These are phyloP conservation scores for Fusarium guadeloupense DNA, from an alignment of 2,329 filamentous ascomycete species.

Conservation along the genomic window DNA sequence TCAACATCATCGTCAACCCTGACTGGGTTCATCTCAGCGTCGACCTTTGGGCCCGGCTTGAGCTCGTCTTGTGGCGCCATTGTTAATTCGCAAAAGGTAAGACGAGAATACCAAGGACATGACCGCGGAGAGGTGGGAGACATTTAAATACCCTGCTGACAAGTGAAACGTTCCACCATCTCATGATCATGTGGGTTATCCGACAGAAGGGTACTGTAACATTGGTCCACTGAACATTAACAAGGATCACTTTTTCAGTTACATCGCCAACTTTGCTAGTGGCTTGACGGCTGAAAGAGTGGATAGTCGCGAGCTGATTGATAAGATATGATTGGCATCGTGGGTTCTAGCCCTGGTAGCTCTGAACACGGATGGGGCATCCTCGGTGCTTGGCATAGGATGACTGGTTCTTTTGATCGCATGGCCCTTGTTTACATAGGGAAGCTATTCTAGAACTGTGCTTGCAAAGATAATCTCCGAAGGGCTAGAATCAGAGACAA, in stretches of 20 bases:
- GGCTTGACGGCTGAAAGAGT: neutral
- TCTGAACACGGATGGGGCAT: neutral
- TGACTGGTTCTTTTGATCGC: neutral
- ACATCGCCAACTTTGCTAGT: neutral
- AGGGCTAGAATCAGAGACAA: neutral
- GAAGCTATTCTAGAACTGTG: neutral
- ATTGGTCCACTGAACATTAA: neutral
- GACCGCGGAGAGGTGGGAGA: neutral
- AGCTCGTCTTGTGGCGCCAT: conserved; percentile 5
- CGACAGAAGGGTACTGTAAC: neutral
- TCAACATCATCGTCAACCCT: neutral
- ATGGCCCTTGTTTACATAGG: neutral
- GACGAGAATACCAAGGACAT: neutral
- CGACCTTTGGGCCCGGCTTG: conserved; percentile 1
- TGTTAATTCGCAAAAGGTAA: neutral
- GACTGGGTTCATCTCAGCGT: neutral
- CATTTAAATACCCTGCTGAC: neutral
- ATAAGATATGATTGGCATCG: conserved; percentile 12
- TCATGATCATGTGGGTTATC: too few relatives aligned
- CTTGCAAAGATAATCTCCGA: neutral
- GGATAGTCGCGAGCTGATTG: conserved; percentile 8
- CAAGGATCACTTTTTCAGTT: neutral
- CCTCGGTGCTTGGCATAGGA: conserved; percentile 8
- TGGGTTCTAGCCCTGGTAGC: neutral
- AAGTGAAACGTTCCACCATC: conserved; percentile 6